Percentiles rank a stretch among this genome's conserved stretches.
These are phyloP conservation scores for Sphenostylis stenocarpa DNA, from an alignment of 306 rosid species.

Conservation along the genomic window DNA sequence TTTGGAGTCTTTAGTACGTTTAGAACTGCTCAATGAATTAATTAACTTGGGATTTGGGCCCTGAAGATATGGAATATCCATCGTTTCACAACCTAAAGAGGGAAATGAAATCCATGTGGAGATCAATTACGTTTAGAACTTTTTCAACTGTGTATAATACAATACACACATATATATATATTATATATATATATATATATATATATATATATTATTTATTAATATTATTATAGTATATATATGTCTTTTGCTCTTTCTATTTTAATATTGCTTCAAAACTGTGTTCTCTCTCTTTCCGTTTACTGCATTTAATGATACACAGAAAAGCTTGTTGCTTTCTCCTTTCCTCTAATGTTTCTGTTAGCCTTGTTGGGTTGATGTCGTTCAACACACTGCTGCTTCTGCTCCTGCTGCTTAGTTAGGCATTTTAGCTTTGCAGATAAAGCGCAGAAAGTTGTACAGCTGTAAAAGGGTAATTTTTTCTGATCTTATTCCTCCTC, in stretches of 20 bases:
- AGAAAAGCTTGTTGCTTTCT: conserved; percentile 45
- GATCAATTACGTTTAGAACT: conserved; percentile 31
- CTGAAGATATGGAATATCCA: conserved; percentile 32
- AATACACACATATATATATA: conserved; percentile 24
- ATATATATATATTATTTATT: not conserved
- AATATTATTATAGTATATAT: not conserved
- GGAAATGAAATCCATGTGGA: conserved; percentile 18
- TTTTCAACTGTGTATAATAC: conserved; percentile 54
- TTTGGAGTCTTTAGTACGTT: conserved; percentile 24
- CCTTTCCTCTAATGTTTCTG: conserved; percentile 42
- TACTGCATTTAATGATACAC: conserved; percentile 44
- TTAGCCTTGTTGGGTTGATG: conserved; percentile 53
- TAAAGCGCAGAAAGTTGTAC: conserved; percentile 53
- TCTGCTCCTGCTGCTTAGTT: conserved; percentile 49
- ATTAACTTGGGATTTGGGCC: conserved; percentile 44
- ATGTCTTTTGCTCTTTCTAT: conserved; percentile 13
- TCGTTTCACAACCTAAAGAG: conserved; percentile 30
- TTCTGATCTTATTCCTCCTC: conserved; percentile 24
- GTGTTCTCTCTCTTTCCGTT: conserved; percentile 24
- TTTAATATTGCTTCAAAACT: not conserved
- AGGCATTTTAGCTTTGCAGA: conserved; percentile 78
- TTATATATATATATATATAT: not conserved
- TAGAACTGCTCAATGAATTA: conserved; percentile 33
- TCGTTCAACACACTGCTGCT: conserved; percentile 36
- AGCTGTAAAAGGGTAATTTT: conserved; percentile 48